Evolutionary conservation across 2,329 filamentous ascomycete genomes (phyloP).

Genomic region (Fusarium papillatum): DNA sequence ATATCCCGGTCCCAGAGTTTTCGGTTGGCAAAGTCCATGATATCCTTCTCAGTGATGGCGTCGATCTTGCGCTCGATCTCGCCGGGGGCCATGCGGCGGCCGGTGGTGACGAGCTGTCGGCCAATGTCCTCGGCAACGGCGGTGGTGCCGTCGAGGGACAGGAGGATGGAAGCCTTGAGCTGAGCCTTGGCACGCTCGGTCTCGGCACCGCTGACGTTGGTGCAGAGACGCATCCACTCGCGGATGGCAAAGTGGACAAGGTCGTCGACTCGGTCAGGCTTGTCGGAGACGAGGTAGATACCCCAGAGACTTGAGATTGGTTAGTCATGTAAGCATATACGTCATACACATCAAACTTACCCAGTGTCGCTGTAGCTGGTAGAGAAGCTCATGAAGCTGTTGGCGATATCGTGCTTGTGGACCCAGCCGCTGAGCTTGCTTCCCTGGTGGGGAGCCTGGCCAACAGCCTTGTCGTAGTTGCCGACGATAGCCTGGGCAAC

Average conservation of each 20-base stretch:
- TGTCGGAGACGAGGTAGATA: conserved; percentile 97
- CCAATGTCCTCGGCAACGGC: conserved; percentile 98
- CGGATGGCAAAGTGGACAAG: conserved; percentile 98
- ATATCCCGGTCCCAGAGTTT: conserved; percentile 99
- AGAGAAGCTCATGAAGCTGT: conserved; percentile 99
- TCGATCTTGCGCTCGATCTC: conserved; percentile 96
- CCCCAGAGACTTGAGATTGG: conserved; percentile 85
- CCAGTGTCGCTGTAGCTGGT: conserved; percentile 99
- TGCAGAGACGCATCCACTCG: conserved; percentile 96
- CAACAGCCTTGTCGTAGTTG: conserved; percentile 99
- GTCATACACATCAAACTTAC: conserved; percentile 66
- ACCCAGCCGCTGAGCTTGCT: conserved; percentile 98
- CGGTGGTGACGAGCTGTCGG: conserved; percentile 97
- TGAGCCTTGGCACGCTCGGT: conserved; percentile 99
- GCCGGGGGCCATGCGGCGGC: conserved; percentile 88
- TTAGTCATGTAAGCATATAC: conserved; percentile 39
- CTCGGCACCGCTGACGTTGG: conserved; percentile 89
- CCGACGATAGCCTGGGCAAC: conserved; percentile 99
- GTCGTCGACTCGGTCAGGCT: conserved; percentile 89
- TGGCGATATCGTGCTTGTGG: conserved; percentile 94
- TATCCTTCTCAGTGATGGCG: conserved; percentile 92
- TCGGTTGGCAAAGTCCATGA: conserved; percentile 95
- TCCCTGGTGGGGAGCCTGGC: conserved; percentile 96
- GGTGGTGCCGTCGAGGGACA: conserved; percentile 97
- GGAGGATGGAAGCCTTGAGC: conserved; percentile 97